Evolutionary conservation across 2,329 filamentous ascomycete genomes (phyloP), one percentile per base, ranked within the genome.

Genomic region (Pezicula carpinea): DNA sequence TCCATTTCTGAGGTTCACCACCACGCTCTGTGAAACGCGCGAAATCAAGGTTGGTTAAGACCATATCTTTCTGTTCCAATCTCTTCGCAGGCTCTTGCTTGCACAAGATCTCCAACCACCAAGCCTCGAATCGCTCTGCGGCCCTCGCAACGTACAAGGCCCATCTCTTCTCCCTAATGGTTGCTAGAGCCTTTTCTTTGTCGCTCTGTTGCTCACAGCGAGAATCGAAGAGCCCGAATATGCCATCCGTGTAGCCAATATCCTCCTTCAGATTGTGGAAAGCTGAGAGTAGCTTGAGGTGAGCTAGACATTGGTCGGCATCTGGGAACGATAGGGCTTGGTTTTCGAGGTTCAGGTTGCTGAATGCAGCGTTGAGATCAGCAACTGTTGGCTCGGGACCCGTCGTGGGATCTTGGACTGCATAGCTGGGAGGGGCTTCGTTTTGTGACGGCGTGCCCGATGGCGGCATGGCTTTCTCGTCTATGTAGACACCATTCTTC

Each of bases 91-190:
- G 45, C 38, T 57, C 49, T 26, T 51, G 38, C 15, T 44, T 29
- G 31, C 29, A 58, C 31, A 69, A 52, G 1, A 66, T 55, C 2
- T 54, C 61, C 1, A 69, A 59, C 77, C 82, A 86, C 87, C 86
- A 91, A 1, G 63, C 62, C 50, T 79, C 72, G 57, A 88, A 91
- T 6, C 87, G 74, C 41, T 83, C 77, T 0, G 81, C 84, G 1
- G 86, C 86, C 41, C 82, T 74, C 1, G 81, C 75, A 5, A 89
- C 74, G 60, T 81, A 89, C 8, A 89, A 61, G 0, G 78, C 77
- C 87, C 87, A 90, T 60, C 86, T 71, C 69, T 89, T 89, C 67
- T 89, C 85, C 13, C 80, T 72, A 23, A 87, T 67, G 42, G 72
- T 70, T 44, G 76, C 74, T 13, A 81, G 66, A 2, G 69, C 66